Evolutionary conservation across 2,329 filamentous ascomycete species (phyloP), one percentile per base, ranked within the genome.

Genomic region (Diaporthe aspalathi): DNA sequence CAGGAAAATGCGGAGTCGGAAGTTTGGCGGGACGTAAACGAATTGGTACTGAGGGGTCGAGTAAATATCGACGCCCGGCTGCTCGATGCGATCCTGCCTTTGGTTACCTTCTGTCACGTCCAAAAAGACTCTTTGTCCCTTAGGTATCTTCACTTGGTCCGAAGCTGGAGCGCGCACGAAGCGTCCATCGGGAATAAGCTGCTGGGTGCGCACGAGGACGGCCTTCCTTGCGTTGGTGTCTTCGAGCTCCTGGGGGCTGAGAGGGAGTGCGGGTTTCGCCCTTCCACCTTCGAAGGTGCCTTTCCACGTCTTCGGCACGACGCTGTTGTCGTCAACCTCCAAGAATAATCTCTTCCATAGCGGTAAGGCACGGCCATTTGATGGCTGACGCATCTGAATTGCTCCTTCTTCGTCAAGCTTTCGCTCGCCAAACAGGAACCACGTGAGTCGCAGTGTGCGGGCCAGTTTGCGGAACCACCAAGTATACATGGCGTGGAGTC

Each of bases 381-480:
- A 81, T 9, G 79, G 77, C 1, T 75, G 70, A 0, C 75, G 72
- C 32, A 91, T 83, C 49, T 87, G 83, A 57, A 92, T 83, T 29
- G 84, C 85, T 9, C 94, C 93, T 81, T 98, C 94, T 80, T 99
- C 95, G 73, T 97, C 94, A 27, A 89, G 84, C 35, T 87, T 87
- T 71, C 94, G 89, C 76, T 97, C 93, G 17, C 93, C 94, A 78
- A 99, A 98, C 52, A 99, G 88, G 80, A 99, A 99, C 83, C 95
- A 93, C 1, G 94, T 97, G 45, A 99, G 85, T 27, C 95, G 90
- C 67, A 99, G 84, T 50, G 87, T 84, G 65, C 93, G 88, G 16
- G 95, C 96, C 79, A 95, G 97, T 76, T 89, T 90, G 75, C 92
- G 91, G 83, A 99, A 97, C 94, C 96, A 99, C 95, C 95, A 98